Conservation (phyloP, 2,329 filamentous ascomycete genomes). For the Calonectria pseudoreteaudii region DNA sequence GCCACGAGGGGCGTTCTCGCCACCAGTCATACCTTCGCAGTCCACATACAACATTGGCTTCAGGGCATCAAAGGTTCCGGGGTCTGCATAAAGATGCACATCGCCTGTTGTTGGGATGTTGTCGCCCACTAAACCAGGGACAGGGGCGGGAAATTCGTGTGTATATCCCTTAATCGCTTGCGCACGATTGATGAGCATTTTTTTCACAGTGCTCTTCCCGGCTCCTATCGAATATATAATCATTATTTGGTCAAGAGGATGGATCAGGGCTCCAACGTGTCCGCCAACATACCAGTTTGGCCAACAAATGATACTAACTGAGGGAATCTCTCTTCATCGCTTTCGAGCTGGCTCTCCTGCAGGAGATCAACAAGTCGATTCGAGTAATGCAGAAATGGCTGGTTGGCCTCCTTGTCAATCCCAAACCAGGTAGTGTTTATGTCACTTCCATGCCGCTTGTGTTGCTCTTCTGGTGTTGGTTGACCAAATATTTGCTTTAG, state of each 20-base stretch:
- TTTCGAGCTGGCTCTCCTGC: constrained; percentile 3
- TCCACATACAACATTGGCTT: constrained; percentile 6
- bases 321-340: constrained; percentile 13
- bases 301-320: constrained; percentile 14
- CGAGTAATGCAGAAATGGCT: constrained; percentile 17
- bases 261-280: neutral
- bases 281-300: constrained; percentile 4
- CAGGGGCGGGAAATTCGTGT: neutral
- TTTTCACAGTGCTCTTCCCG: constrained; percentile 11
- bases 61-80: neutral
- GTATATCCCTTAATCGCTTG: neutral
- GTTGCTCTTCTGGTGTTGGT: neutral
- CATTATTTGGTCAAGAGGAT: neutral
- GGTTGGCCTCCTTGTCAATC: constrained; percentile 8
- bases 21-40: constrained; percentile 10
- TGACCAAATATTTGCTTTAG: constrained; percentile 5
- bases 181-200: constrained; percentile 15
- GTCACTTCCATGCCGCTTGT: constrained; percentile 5
- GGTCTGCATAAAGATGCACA: constrained; percentile 13
- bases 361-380: constrained; percentile 17
- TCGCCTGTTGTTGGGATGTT: constrained; percentile 11
- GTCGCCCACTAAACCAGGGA: constrained; percentile 1
- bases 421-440: constrained; percentile 18
- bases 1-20: neutral
- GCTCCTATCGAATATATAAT: neutral